These are phyloP conservation scores for Venturia aucupariae DNA, from an alignment of 2,329 filamentous ascomycete genomes.

Conservation along the genomic window DNA sequence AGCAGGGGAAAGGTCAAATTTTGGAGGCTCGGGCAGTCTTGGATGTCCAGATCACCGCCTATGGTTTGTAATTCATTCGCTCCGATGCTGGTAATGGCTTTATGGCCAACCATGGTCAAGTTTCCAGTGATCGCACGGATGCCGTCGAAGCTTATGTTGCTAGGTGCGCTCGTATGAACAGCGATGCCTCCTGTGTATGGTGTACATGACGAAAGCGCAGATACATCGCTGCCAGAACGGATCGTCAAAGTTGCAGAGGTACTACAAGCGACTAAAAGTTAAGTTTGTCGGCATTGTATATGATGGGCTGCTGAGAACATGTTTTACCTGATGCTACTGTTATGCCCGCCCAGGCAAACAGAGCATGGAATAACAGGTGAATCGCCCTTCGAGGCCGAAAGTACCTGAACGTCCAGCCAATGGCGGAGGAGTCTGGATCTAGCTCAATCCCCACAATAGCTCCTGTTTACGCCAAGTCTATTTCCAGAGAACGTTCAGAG, in stretches of 20 bases:
- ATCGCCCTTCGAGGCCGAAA: background rate
- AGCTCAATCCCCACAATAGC: no score
- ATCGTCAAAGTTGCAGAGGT: conserved; percentile 45
- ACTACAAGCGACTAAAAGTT: conserved; percentile 24
- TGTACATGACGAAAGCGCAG: conserved; percentile 51
- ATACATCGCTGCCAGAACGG: conserved; percentile 51
- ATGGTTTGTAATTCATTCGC: conserved; percentile 56
- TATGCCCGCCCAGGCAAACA: background rate
- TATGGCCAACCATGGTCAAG: conserved; percentile 43
- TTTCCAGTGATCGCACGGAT: conserved; percentile 50
- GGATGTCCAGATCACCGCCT: conserved; percentile 59
- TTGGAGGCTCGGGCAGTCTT: conserved; percentile 58
- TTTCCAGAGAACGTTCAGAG: no score
- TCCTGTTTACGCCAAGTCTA: no score
- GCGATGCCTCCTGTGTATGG: conserved; percentile 60
- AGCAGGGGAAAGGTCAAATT: conserved; percentile 59
- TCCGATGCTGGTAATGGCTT: conserved; percentile 41
- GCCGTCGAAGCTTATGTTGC: conserved; percentile 53
- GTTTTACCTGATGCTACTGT: background rate
- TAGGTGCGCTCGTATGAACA: conserved; percentile 48
- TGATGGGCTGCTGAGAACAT: background rate
- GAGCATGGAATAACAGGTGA: background rate
- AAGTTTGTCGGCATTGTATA: background rate
- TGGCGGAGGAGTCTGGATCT: no score
- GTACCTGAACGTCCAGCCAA: no score